Base-by-base conservation (phyloP, 1,284 basidiomycete genomes). In the Earliella scabrosa region DNA sequence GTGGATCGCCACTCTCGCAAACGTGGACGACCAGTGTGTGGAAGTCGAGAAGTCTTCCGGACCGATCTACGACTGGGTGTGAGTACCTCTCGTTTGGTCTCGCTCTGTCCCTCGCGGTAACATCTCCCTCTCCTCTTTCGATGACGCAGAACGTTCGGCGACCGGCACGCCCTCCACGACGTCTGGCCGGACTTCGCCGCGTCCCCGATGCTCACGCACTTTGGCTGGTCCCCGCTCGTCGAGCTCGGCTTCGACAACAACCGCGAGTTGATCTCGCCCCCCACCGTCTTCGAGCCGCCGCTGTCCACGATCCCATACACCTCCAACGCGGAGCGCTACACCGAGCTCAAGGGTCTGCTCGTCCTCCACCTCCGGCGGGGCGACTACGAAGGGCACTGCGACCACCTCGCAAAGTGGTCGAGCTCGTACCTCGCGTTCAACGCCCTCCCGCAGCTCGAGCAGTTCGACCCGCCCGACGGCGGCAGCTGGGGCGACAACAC, bases 311-410 rank as follows among this genome's bases (percentile, higher is more conserved):
- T 38, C 24, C 60, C 63, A 9, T 52, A 51, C 51, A 43, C 49
- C 53, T 29, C 52, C 38, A 43, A 40, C 54, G 53, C 59, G 26
- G 53, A 63, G 51, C 66, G 64, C 27, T 67, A 69, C 61, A 24
- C 66, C 14, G 52, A 55, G 40, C 61, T 76, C 38, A 66, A 71
- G 0, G 80, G 79, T 20, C 70, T 85, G 4, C 71, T 88, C 31
- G 86, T 79, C 5, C 67, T 88, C 6, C 86, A 88, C 63, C 61
- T 88, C 26, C 82, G 86, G 9, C 73, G 85, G 35, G 87, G 86
- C 10, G 86, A 88, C 67, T 88, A 80, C 66, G 63, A 73, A 45
- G 68, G 71, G 8, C 85, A 87, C 61, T 88, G 86, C 61, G 46
- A 61, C 2, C 66, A 75, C 59, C 77, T 87, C 43, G 75, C 75